Base-by-base conservation (phyloP, 2,329 filamentous ascomycete genomes). In the Phialophora chinensis region DNA sequence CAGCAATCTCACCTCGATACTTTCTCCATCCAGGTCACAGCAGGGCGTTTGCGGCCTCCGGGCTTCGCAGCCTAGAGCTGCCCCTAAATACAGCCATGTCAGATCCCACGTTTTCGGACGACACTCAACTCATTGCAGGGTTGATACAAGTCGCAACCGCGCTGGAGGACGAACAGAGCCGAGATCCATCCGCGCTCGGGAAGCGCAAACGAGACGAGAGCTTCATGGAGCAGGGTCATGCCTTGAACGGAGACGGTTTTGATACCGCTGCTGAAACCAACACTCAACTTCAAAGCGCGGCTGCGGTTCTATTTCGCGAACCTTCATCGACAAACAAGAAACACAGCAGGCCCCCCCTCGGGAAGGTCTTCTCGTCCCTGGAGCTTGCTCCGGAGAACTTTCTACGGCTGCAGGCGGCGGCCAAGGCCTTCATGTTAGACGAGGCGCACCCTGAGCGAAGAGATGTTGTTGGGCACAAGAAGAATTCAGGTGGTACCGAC, bases 371-470 rank as follows among this genome's bases (percentile, higher is more conserved):
- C 70, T 76, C 83, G 31, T 86, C 84, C 0, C 79, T 87, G 17
- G 83, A 85, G 68, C 77, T 87, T 20, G 83, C 82, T 2, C 84
- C 85, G 0, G 85, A 87, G 73, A 83, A 83, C 66, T 87, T 86
- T 67, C 73, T 87, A 17, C 81, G 84, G 57, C 75, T 87, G 6
- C 85, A 87, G 72, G 80, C 83, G 20, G 83, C 82, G 14, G 85
- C 85, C 0, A 87, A 87, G 67, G 74, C 75, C 11, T 87, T 84
- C 72, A 87, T 87, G 85, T 79, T 87, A 4, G 81, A 86, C 70
- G 76, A 82, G n/a, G 74, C 78, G 1, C 78, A 86, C 65, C 84
- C 84, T 0, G 85, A 87, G 67, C 78, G 85, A 20, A 82, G 83
- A 62, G 81, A 82, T n/a, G 86, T 85, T 65, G 84, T 87, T 8